Base-by-base conservation (phyloP, 164 flowering plant species). In the Piper longum region DNA sequence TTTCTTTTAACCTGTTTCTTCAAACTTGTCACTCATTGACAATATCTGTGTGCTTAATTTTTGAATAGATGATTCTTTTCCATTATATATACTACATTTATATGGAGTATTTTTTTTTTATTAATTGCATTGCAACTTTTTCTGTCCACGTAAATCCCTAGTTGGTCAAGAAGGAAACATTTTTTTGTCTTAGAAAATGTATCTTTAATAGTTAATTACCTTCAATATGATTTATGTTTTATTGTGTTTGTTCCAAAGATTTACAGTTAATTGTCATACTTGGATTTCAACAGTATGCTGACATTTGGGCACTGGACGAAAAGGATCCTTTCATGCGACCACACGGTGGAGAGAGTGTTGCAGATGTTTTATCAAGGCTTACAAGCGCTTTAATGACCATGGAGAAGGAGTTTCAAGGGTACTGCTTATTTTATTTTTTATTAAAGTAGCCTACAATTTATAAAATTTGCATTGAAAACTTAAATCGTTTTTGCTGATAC, bases 311-410 rank as follows among this genome's bases (percentile, higher is more conserved):
- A 17, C 83, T 87, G 67, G 99, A 93, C 80, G 96, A 76, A 72
- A 83, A 86, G 60, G 88, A 90, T 80, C 96, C 99, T 18, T 82
- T 85, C 64, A 48, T 73, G 80, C 68, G 55, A 61, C 85, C 96
- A 48, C 92, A 85, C 73, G 95, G 99, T 67, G 99, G 99, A 66
- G 97, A 93, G 81, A 88, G 97, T 72, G 99, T 79, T 62, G 80
- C 83, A 16, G 86, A 90, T 78, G 99, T 93, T 65, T 95, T 75
- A 70, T 74, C 86, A 66, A 81, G 99, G 72, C 91, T 93, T 70
- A 70, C 83, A 59, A 72, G 42, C 59, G 91, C 95, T 45, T 62
- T 93, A 63, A 72, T 68, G 41, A 51, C 64, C 43, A 78, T 88
- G 54, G 97, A 93, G 64, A 73, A 83, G 41, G 85, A 83, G 70